These are phyloP conservation scores for Dentipellis fragilis DNA, from an alignment of 768 basidiomycete genomes.

Conservation along the genomic window DNA sequence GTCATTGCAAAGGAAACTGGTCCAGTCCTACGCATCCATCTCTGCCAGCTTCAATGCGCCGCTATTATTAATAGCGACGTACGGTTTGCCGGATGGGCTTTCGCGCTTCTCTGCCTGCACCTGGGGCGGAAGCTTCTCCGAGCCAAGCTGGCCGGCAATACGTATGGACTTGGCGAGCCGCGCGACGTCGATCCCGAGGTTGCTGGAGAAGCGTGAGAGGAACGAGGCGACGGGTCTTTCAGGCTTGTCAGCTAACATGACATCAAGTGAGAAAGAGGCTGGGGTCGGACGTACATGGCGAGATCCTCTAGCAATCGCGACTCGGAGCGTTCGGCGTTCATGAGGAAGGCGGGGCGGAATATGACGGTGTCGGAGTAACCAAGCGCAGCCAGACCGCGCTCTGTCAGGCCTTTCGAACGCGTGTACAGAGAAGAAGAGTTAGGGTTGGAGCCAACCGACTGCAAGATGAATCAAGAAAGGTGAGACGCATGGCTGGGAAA, in stretches of 20 bases:
- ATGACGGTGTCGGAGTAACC: slow-evolving; percentile 65
- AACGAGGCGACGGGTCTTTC: neutral
- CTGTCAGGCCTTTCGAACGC: slow-evolving; percentile 68
- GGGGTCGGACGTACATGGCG: slow-evolving; percentile 26
- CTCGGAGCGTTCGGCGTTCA: slow-evolving; percentile 35
- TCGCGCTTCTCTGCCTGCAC: slow-evolving; percentile 29
- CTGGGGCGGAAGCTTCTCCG: slow-evolving; percentile 32
- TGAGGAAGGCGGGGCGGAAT: slow-evolving; percentile 51
- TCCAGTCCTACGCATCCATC: neutral
- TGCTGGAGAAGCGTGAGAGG: slow-evolving; percentile 4
- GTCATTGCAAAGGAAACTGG: too few species aligned
- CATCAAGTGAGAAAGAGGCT: neutral
- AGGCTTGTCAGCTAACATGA: neutral
- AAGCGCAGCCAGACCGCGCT: slow-evolving; percentile 49
- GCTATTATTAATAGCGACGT: neutral
- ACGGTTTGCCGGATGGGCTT: neutral
- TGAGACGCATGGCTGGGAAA: neutral
- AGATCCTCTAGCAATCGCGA: slow-evolving; percentile 30
- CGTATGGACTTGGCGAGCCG: slow-evolving; percentile 43
- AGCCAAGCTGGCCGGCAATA: slow-evolving; percentile 45
- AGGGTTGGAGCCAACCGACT: slow-evolving; percentile 31
- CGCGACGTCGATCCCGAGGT: slow-evolving; percentile 28
- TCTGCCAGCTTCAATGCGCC: neutral
- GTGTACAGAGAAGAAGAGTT: slow-evolving; percentile 43
- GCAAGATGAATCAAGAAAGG: slow-evolving; percentile 23